Evolutionary conservation across 306 rosid species (phyloP), one percentile per base, ranked within the genome.

Genomic region (Pterocarpus santalinus): DNA sequence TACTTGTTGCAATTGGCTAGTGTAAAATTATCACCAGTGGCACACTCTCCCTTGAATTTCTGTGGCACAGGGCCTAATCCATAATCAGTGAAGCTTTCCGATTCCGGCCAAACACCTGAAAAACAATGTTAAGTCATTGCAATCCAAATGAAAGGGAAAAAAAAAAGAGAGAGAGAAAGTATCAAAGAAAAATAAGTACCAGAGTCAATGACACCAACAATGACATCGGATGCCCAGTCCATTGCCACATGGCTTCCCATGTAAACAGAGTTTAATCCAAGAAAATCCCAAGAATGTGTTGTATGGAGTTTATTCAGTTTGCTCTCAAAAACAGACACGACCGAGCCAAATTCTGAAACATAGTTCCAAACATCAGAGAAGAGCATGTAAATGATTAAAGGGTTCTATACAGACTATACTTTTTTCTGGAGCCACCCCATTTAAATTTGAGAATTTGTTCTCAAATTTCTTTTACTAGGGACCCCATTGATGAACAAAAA

Each of bases 91-190:
- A 92, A 92, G 89, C 94, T 92, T 81, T 85, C 82, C 0, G 97
- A 90, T 84, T 90, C 94, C 0, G 94, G 97, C 97, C 97, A 92
- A 70, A 92, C 67, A 38, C 97, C 90, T 89, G 81, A 52, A 81
- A 64, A 74, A 14, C 60, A 77, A 65, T 12, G 75, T 75, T 52
- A 47, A 41, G 58, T 47, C 32, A 11, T 11, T 32, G 51, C 35
- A 8, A 68, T 68, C 22, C 61, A 65, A 63, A 67, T 49, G 65
- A 15, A 66, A 51, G n/a, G 15, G 14, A 16, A 51, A 4, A 13
- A 14, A 51, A 12, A 8, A 69, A 32, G 14, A 15, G 15, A 32
- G 16, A 15, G 30, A 57, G 51, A 63, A 52, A 61, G 36, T n/a
- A 10, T 34, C 34, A 43, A 11, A 32, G 69, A 34, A 74, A 87